A percentile compares a stretch with the other conserved stretches of the same genome.
Evolutionary conservation across 1,284 basidiomycete genomes (phyloP).

Genomic region (Austroboletus novae-zelandiae): DNA sequence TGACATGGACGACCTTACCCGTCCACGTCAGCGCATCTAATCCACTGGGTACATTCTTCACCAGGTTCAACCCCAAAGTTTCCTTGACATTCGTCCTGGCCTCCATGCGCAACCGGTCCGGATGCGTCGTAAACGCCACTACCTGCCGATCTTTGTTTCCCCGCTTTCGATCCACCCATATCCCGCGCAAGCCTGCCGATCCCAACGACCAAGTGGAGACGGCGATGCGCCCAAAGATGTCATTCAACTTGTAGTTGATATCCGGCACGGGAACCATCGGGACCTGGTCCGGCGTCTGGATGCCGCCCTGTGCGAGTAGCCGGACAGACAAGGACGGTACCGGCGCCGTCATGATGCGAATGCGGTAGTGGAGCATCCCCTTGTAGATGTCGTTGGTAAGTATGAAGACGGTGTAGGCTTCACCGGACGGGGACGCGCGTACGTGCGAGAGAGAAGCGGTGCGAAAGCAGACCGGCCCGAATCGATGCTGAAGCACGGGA

Average conservation of each 20-base stretch:
- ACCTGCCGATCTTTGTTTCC: constrained; percentile 33
- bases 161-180: constrained; percentile 50
- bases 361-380: constrained; percentile 49
- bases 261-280: constrained; percentile 1
- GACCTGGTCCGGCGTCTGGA: constrained; percentile 7
- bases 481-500: constrained; percentile 28
- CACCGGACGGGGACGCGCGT: constrained; percentile 8
- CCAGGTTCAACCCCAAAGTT: neutral
- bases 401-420: constrained; percentile 34
- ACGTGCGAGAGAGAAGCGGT: constrained; percentile 41
- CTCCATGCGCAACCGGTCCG: constrained; percentile 5
- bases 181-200: constrained; percentile 42
- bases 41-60: no score
- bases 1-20: constrained; percentile 38
- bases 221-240: constrained; percentile 34
- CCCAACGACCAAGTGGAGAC: constrained; percentile 47
- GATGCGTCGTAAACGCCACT: constrained; percentile 25
- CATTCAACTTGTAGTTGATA: neutral
- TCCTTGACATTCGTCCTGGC: neutral
- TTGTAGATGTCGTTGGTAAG: constrained; percentile 52
- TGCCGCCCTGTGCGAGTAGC: constrained; percentile 33
- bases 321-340: constrained; percentile 29
- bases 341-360: constrained; percentile 28
- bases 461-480: constrained; percentile 41
- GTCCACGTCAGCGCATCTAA: constrained; percentile 22